Evolutionary conservation across 2,329 filamentous ascomycete species (phyloP).

Genomic region (Pyrenochaeta sp.): DNA sequence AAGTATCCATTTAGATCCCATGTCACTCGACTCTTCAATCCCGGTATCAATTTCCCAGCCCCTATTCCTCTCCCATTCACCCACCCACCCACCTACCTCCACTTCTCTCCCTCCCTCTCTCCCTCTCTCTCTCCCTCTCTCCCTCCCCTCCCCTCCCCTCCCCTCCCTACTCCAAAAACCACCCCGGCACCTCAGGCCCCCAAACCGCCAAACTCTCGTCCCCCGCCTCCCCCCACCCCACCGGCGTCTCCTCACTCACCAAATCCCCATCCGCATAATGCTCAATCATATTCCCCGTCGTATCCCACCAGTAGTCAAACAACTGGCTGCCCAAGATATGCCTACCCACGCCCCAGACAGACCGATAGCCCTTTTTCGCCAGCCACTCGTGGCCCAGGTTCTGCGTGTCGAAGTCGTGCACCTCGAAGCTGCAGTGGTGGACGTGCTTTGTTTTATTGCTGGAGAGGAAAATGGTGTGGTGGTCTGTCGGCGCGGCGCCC

Average conservation of each 20-base stretch:
- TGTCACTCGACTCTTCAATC: no score
- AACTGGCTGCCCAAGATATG: constrained; percentile 75
- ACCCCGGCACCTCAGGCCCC: constrained; percentile 51
- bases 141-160: constrained; percentile 23
- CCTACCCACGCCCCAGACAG: constrained; percentile 74
- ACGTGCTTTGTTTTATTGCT: constrained; percentile 57
- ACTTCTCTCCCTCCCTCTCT: neutral
- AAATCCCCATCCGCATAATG: constrained; percentile 76
- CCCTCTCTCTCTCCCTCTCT: constrained; percentile 4
- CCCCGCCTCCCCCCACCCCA: constrained; percentile 50
- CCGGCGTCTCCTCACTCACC: constrained; percentile 64
- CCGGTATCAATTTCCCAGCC: no score
- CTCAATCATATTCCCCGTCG: constrained; percentile 68
- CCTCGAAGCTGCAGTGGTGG: constrained; percentile 74
- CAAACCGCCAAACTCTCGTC: constrained; percentile 53
- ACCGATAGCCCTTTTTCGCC: constrained; percentile 66
- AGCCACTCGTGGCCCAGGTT: constrained; percentile 75
- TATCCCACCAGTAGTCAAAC: constrained; percentile 77
- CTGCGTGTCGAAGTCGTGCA: constrained; percentile 74
- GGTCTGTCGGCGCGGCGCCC: constrained; percentile 59
- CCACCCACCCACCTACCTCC: no score
- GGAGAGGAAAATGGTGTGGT: constrained; percentile 64
- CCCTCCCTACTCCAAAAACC: constrained; percentile 40
- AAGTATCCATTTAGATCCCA: no score
- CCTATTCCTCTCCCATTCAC: no score